These are phyloP conservation scores for Psophocarpus tetragonolobus DNA, from an alignment of 306 rosid species.

Conservation along the genomic window DNA sequence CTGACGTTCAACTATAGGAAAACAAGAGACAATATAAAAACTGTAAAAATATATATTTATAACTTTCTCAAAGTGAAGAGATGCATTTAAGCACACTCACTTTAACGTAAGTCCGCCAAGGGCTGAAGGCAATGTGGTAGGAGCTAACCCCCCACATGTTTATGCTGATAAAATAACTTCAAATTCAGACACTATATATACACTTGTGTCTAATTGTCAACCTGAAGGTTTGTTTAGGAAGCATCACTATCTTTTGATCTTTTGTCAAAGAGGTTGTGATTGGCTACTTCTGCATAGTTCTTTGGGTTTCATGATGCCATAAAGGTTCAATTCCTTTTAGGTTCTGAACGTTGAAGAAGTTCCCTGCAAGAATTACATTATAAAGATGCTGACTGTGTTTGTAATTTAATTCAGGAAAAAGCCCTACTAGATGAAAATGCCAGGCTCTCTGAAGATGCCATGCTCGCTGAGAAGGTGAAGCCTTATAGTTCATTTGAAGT, in stretches of 20 bases:
- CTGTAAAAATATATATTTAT: too few relatives aligned
- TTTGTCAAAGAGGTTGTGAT: background rate
- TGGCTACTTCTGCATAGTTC: background rate
- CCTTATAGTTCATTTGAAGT: background rate
- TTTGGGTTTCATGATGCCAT: background rate
- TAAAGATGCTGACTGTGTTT: background rate
- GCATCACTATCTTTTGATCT: background rate
- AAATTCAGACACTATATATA: background rate
- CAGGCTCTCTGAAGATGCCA: slow-evolving; percentile 46
- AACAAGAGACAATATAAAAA: too few relatives aligned
- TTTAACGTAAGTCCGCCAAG: background rate
- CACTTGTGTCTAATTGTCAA: background rate
- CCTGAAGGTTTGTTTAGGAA: background rate
- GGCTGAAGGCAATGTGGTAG: background rate
- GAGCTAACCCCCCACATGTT: background rate
- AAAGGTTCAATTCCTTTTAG: background rate
- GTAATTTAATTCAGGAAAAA: slow-evolving; percentile 54
- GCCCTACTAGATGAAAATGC: slow-evolving; percentile 59
- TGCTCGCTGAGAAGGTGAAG: slow-evolving; percentile 54
- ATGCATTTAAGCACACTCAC: too few relatives aligned
- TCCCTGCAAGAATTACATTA: background rate
- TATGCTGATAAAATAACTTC: background rate
- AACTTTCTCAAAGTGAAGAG: too few relatives aligned
- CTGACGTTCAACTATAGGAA: too few relatives aligned
- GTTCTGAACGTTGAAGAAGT: background rate